Percentiles rank a stretch among this genome's conserved stretches.
phyloP scores from a whole-genome alignment of 108 stramenopile species.

The Aurantiochytrium sp. region DNA sequence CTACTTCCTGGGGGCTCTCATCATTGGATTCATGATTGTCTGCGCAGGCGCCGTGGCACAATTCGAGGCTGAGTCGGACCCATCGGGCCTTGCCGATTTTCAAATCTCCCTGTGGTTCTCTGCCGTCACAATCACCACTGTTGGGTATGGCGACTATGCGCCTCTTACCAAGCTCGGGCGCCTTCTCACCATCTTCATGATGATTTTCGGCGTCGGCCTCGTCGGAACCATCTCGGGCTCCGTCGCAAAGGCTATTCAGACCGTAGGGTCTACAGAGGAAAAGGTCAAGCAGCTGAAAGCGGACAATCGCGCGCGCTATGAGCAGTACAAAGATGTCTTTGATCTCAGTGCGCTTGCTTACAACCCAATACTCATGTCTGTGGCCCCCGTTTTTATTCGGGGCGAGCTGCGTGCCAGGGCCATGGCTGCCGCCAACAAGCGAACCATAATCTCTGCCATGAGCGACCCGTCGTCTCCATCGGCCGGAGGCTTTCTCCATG shows the following conservation, averaged over 20 bases:
- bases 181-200: not conserved
- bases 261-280: not conserved
- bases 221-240: constrained; percentile 8
- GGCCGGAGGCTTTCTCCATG: not conserved
- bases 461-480: not conserved
- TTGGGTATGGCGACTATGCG: constrained; percentile 7
- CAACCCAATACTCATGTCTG: not conserved
- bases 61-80: not conserved
- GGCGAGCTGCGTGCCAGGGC: not conserved
- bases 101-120: constrained; percentile 1
- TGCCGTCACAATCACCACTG: not conserved
- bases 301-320: not conserved
- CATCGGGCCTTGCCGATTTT: not conserved
- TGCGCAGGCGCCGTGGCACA: not conserved
- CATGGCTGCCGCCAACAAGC: not conserved
- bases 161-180: not conserved
- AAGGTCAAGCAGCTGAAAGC: constrained; percentile 14
- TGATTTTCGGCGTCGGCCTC: constrained; percentile 3
- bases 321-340: not conserved
- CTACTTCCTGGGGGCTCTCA: not conserved
- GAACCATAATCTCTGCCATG: not conserved
- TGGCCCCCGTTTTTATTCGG: not conserved
- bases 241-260: not conserved
- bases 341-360: not conserved
- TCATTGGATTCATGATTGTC: not conserved